Conservation (phyloP, 768 basidiomycete genomes). For the Podaxis sp. region DNA sequence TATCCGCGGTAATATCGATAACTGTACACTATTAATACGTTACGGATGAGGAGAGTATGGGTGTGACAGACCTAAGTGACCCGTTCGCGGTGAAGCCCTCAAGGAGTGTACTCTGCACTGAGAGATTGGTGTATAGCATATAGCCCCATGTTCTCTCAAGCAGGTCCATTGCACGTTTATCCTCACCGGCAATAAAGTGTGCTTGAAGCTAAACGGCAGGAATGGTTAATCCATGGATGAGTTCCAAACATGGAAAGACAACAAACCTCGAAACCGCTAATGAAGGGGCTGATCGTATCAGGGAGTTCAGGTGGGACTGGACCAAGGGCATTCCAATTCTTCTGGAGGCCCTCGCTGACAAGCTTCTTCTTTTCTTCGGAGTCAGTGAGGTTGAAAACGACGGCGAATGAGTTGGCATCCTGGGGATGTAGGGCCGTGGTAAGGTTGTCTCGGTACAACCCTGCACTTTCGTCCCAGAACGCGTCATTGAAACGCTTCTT, state of each 20-base stretch:
- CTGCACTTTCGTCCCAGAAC: constrained; percentile 47
- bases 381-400: constrained; percentile 50
- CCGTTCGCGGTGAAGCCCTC: constrained; percentile 61
- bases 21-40: constrained; percentile 22
- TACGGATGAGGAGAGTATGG: neutral
- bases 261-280: constrained; percentile 54
- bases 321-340: constrained; percentile 53
- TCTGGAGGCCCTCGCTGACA: constrained; percentile 45
- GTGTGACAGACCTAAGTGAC: constrained; percentile 40
- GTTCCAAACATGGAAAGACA: neutral
- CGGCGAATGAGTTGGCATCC: constrained; percentile 56
- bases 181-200: constrained; percentile 54
- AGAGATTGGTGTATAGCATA: constrained; percentile 53
- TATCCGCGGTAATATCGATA: constrained; percentile 55
- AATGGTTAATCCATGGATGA: neutral
- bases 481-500: constrained; percentile 48
- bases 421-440: constrained; percentile 54
- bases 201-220: constrained; percentile 44
- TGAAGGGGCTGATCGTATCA: constrained; percentile 59
- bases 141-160: constrained; percentile 58
- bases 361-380: constrained; percentile 33
- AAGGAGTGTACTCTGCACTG: constrained; percentile 54
- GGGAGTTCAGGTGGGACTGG: constrained; percentile 55
- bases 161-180: constrained; percentile 49
- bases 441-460: constrained; percentile 54